Percentiles rank a stretch among this genome's conserved stretches.
Conservation (phyloP, 176 grass and related monocot genomes). For the Oryza coarctata region DNA sequence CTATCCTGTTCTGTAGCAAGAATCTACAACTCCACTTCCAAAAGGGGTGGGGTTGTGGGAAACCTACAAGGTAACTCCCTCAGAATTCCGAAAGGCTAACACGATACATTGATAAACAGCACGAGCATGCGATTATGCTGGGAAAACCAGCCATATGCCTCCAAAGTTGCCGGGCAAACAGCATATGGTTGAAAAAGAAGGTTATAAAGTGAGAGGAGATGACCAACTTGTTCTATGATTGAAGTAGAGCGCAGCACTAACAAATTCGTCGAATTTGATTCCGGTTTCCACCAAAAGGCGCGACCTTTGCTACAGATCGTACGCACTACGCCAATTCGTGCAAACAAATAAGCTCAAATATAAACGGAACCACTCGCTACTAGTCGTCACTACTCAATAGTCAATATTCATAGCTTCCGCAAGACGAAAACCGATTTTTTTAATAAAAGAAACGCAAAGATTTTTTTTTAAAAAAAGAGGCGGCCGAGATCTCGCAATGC, state of each 20-base stretch:
- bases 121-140: neutral
- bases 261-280: neutral
- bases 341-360: neutral
- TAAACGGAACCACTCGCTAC: neutral
- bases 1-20: neutral
- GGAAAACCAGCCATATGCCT: neutral
- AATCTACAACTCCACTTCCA: neutral
- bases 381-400: neutral
- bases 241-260: too few species aligned
- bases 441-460: neutral
- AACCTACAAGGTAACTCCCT: too few species aligned
- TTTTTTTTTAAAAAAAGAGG: neutral
- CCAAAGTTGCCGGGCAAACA: neutral
- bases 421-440: conserved; percentile 2
- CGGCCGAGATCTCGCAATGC: conserved; percentile 27
- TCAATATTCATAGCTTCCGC: conserved; percentile 6
- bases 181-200: neutral
- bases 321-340: neutral
- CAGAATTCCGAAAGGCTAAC: too few species aligned
- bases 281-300: neutral
- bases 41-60: too few species aligned
- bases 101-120: neutral
- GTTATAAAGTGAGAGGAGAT: neutral
- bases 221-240: conserved; percentile 11
- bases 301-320: conserved; percentile 5